phyloP scores from a whole-genome alignment of 345 rosid species.

The Gynandropsis gynandra region DNA sequence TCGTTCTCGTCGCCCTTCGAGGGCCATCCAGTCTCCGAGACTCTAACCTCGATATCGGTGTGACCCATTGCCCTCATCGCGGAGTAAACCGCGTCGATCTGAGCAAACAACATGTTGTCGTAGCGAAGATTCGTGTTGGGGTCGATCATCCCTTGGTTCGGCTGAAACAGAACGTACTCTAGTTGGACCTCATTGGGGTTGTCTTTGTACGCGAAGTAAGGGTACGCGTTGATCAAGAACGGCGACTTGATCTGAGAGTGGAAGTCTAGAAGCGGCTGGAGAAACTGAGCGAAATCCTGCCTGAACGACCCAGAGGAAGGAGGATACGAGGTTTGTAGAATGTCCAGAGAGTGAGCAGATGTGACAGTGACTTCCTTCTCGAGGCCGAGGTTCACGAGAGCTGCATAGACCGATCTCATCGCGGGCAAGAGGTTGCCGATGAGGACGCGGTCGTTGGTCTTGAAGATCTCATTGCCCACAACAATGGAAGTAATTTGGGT shows the following conservation, averaged over 20 bases:
- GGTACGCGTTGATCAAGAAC: constrained; percentile 62
- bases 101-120: constrained; percentile 77
- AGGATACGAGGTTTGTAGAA: constrained; percentile 45
- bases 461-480: constrained; percentile 62
- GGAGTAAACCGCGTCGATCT: constrained; percentile 57
- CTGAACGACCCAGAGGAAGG: constrained; percentile 53
- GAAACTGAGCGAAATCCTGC: constrained; percentile 34
- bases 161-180: constrained; percentile 58
- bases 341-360: constrained; percentile 42
- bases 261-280: constrained; percentile 42
- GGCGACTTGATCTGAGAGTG: constrained; percentile 47
- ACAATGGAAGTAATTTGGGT: constrained; percentile 47
- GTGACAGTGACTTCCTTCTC: constrained; percentile 46
- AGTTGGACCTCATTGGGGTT: constrained; percentile 34
- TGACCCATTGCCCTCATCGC: constrained; percentile 62
- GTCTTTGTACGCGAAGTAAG: constrained; percentile 54
- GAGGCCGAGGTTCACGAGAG: constrained; percentile 43
- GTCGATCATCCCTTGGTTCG: constrained; percentile 46
- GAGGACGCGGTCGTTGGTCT: constrained; percentile 22
- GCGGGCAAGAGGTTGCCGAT: constrained; percentile 52
- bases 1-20: constrained; percentile 56
- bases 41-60: constrained; percentile 38
- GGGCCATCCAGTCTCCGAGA: constrained; percentile 88
- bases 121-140: constrained; percentile 41
- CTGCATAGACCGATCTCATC: constrained; percentile 36